Base-by-base conservation (phyloP, 2,329 filamentous ascomycete species). In the Colletotrichum theobromicola region DNA sequence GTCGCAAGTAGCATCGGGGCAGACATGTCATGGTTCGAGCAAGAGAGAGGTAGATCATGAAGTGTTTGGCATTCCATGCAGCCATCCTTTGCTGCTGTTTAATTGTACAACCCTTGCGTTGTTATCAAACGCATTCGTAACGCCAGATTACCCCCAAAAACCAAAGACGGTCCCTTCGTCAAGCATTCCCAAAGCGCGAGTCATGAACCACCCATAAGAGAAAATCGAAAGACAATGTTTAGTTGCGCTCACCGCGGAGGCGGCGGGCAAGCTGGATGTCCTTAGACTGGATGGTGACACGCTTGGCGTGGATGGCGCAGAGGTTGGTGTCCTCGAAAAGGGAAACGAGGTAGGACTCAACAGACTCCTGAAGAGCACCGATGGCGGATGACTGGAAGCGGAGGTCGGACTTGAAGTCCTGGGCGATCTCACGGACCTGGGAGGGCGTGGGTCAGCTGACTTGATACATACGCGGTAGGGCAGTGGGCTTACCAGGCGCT, bases 381-480 rank as follows among this genome's bases (percentile, higher is more conserved):
- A 99, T 98, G 85, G 97, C 97, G 61, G 96, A 98, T 28, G 95
- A 98, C 90, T 99, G 97, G 95, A 98, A 99, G 84, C 96, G 94
- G 77, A 98, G 94, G 79, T 97, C 94, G 81, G 94, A 96, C 90
- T 97, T 97, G 91, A 98, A 95, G 88, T 98, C 94, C 86, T 97
- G 94, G 50, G 95, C 95, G 77, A 98, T 98, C 89, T 99, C 96
- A 90, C 96, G 95, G 79, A 98, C 90, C 89, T 91, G 80, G 73
- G 60, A 9, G n/a, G 28, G 30, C 34, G 64, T 80, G 75, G 78
- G 77, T 65, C 2, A 12, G 12, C 21, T 26, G 4, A 16, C n/a
- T 15, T 24, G 2, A 8, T 28, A 8, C 15, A 60, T 26, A 3
- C 24, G 13, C n/a, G 8, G 7, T 28, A 42, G n/a, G 6, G 8